A percentile compares a stretch with the other conserved stretches of the same genome.
Evolutionary conservation across 495 filamentous ascomycete genomes (phyloP).

Genomic region (Penicillium tannophilum): DNA sequence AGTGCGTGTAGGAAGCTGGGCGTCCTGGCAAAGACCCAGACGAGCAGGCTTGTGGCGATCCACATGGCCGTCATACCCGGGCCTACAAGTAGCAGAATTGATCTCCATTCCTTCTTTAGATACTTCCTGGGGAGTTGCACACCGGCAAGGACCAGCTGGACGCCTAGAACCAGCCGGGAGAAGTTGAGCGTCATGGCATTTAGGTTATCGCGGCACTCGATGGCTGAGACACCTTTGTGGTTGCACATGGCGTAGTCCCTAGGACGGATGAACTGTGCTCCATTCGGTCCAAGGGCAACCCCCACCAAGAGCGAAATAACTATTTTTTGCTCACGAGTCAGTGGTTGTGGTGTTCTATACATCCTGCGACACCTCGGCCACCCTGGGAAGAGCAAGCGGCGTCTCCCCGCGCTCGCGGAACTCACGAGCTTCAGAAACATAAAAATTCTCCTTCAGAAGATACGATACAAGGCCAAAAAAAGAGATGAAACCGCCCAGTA

Average conservation of each 20-base stretch:
- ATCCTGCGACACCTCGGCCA: no score
- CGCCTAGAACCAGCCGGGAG: slow-evolving; percentile 83
- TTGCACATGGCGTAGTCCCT: slow-evolving; percentile 69
- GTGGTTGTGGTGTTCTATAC: no score
- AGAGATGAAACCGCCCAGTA: slow-evolving; percentile 86
- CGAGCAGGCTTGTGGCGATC: slow-evolving; percentile 72
- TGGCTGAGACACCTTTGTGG: no score
- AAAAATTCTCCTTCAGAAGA: slow-evolving; percentile 85
- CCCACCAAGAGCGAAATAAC: slow-evolving; percentile 85
- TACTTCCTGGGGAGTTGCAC: slow-evolving; percentile 88
- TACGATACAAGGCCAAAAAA: slow-evolving; percentile 88
- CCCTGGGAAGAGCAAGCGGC: neutral
- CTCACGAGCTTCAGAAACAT: slow-evolving; percentile 84
- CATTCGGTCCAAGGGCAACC: slow-evolving; percentile 75
- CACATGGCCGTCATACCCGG: slow-evolving; percentile 90
- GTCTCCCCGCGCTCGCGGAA: slow-evolving; percentile 7
- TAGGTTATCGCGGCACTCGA: slow-evolving; percentile 52
- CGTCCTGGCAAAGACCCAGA: slow-evolving; percentile 77
- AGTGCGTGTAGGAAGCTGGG: slow-evolving; percentile 76
- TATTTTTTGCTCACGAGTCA: slow-evolving; percentile 25
- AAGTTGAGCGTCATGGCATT: slow-evolving; percentile 77
- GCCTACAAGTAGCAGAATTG: slow-evolving; percentile 73
- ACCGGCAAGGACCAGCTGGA: slow-evolving; percentile 87
- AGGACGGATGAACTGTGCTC: slow-evolving; percentile 74
- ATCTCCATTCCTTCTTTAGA: slow-evolving; percentile 76